Evolutionary conservation across 176 grass and related monocot genomes (phyloP).

Genomic region (Luzula sylvatica): DNA sequence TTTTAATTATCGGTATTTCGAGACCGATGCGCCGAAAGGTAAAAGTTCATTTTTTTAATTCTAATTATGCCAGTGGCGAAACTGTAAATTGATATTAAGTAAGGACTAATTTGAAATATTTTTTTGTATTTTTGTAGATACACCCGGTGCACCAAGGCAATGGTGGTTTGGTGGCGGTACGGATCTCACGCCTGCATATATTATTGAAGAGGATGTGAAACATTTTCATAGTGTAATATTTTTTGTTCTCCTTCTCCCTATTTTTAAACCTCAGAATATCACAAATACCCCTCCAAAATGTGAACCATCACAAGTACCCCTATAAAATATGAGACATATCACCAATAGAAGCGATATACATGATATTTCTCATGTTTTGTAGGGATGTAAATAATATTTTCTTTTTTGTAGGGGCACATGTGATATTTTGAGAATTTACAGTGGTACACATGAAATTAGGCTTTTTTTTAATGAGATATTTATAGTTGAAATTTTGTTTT

Average conservation of each 20-base stretch:
- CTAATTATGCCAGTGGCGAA: neutral
- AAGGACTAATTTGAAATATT: neutral
- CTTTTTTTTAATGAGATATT: too few relatives aligned
- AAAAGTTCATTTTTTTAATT: neutral
- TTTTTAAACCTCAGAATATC: too few relatives aligned
- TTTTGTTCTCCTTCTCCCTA: neutral
- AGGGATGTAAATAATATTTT: too few relatives aligned
- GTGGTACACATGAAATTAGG: too few relatives aligned
- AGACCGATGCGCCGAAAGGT: conserved; percentile 99
- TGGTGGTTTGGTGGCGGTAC: conserved; percentile 99
- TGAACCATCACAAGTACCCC: neutral
- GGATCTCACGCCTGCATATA: conserved; percentile 89
- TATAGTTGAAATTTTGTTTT: neutral
- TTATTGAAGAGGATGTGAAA: conserved; percentile 97
- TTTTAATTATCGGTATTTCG: conserved; percentile 99
- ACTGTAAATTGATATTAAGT: neutral
- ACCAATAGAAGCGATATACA: too few relatives aligned
- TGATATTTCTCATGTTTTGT: too few relatives aligned
- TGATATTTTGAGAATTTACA: too few relatives aligned
- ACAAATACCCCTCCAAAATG: too few relatives aligned
- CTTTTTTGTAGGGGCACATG: too few relatives aligned
- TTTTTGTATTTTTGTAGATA: conserved; percentile 34
- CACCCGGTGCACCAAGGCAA: conserved; percentile 75
- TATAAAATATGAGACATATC: neutral
- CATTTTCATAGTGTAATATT: conserved; percentile 74